phyloP scores from a whole-genome alignment of 768 basidiomycete species.

The Rossbeevera mucosa region DNA sequence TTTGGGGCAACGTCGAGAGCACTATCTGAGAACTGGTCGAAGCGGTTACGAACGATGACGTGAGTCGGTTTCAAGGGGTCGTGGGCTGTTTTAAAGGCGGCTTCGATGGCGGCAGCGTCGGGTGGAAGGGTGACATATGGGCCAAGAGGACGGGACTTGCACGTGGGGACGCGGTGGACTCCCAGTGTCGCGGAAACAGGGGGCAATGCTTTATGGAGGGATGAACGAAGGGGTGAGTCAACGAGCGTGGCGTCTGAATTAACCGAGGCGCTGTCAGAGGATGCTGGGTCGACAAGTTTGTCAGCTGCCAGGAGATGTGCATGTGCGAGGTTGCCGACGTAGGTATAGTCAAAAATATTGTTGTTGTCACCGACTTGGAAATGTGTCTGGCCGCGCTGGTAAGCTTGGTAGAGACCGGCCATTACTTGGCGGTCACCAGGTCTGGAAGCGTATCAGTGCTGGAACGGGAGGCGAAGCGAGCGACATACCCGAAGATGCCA shows the following conservation, averaged over 20 bases:
- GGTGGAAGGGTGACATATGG: conserved; percentile 65
- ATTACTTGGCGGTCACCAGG: conserved; percentile 90
- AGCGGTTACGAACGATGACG: conserved; percentile 69
- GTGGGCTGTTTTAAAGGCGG: conserved; percentile 48
- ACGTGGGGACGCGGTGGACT: conserved; percentile 68
- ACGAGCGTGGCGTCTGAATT: conserved; percentile 36
- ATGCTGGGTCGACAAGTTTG: conserved; percentile 55
- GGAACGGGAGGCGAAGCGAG: conserved; percentile 2
- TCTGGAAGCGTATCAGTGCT: conserved; percentile 35
- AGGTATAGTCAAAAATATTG: conserved; percentile 95
- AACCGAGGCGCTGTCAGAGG: conserved; percentile 27
- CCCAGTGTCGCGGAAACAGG: conserved; percentile 63
- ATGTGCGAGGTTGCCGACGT: conserved; percentile 91
- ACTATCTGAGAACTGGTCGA: conserved; percentile 69
- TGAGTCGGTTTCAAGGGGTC: conserved; percentile 35
- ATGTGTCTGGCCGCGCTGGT: conserved; percentile 77
- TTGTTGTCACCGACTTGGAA: conserved; percentile 93
- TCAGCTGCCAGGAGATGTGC: conserved; percentile 94
- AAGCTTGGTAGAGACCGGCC: conserved; percentile 72
- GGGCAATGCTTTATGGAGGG: conserved; percentile 51
- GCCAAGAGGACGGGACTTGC: conserved; percentile 74
- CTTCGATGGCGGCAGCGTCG: conserved; percentile 53
- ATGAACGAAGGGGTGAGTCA: conserved; percentile 36
- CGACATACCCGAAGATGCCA: conserved; percentile 87
- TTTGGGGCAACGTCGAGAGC: conserved; percentile 48